Evolutionary conservation across 163 green algal species (phyloP).

Genomic region (Prototheca wickerhamii): DNA sequence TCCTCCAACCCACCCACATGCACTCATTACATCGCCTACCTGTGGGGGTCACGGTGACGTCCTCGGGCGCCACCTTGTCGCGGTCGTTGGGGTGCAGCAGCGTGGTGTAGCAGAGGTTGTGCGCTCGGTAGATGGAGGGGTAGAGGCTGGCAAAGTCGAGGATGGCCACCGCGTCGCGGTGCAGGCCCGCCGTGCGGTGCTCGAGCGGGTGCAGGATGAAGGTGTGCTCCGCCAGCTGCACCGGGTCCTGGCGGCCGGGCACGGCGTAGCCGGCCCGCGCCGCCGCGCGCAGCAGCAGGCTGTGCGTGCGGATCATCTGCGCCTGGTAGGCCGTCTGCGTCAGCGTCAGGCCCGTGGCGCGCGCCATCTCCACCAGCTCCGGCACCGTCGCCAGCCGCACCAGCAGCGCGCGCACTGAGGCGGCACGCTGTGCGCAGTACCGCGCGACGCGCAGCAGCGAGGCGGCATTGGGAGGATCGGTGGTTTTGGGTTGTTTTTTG

Average conservation of each 20-base stretch:
- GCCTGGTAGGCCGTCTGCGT: slow-evolving; percentile 29
- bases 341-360: slow-evolving; percentile 68
- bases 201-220: slow-evolving; percentile 79
- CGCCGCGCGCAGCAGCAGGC: slow-evolving; percentile 63
- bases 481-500: no score
- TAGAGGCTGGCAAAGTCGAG: slow-evolving; percentile 77
- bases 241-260: slow-evolving; percentile 32
- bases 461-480: no score
- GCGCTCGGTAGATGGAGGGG: slow-evolving; percentile 58
- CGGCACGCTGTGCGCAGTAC: slow-evolving; percentile 34
- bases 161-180: slow-evolving; percentile 55
- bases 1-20: not conserved
- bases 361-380: slow-evolving; percentile 69
- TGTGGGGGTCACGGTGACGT: slow-evolving; percentile 43
- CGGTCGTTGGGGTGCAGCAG: slow-evolving; percentile 47
- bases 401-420: slow-evolving; percentile 43
- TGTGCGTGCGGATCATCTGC: slow-evolving; percentile 71
- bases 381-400: slow-evolving; percentile 53
- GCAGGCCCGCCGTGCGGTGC: slow-evolving; percentile 39
- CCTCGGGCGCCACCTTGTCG: slow-evolving; percentile 10
- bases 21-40: not conserved
- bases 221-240: slow-evolving; percentile 50
- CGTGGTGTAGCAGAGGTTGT: slow-evolving; percentile 78
- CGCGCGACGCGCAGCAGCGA: slow-evolving; percentile 7
- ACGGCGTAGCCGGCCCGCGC: slow-evolving; percentile 51